phyloP scores from a whole-genome alignment of 148 eudicot species.

The Selenicereus undatus region DNA sequence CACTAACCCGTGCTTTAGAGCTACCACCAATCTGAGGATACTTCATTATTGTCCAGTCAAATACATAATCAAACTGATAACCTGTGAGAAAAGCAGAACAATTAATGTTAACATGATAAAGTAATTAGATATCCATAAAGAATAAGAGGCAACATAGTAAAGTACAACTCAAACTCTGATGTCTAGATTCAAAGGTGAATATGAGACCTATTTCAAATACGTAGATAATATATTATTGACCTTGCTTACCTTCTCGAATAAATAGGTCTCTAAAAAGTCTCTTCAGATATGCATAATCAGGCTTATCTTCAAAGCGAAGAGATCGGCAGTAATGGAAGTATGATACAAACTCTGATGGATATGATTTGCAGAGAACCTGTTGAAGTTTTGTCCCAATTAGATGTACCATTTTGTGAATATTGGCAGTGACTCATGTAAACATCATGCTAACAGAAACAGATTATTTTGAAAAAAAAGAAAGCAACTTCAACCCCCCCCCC shows the following conservation, averaged over 20 bases:
- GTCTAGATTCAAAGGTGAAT: not conserved
- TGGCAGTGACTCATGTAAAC: not conserved
- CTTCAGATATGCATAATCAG: constrained; percentile 90
- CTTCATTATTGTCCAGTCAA: constrained; percentile 94
- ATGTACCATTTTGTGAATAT: constrained; percentile 1
- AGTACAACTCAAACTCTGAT: not conserved
- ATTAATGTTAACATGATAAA: not conserved
- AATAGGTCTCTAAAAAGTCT: constrained; percentile 93
- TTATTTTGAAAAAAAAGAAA: not conserved
- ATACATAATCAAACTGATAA: constrained; percentile 85
- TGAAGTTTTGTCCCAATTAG: constrained; percentile 13
- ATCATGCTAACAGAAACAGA: not conserved
- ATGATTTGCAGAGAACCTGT: constrained; percentile 89
- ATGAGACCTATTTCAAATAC: not conserved
- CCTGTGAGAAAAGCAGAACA: constrained; percentile 38
- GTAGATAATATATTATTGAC: not conserved
- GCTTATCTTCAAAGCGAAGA: constrained; percentile 92
- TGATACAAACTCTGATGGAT: constrained; percentile 91
- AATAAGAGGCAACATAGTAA: not conserved
- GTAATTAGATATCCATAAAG: not conserved
- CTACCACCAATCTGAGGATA: constrained; percentile 84
- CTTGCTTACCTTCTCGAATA: constrained; percentile 76
- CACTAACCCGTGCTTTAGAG: constrained; percentile 64
- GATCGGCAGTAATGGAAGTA: constrained; percentile 93
- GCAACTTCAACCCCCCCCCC: not conserved